Percentiles rank a stretch among this genome's conserved stretches.
Conservation (phyloP, 495 filamentous ascomycete species). For the Podospora didyma region DNA sequence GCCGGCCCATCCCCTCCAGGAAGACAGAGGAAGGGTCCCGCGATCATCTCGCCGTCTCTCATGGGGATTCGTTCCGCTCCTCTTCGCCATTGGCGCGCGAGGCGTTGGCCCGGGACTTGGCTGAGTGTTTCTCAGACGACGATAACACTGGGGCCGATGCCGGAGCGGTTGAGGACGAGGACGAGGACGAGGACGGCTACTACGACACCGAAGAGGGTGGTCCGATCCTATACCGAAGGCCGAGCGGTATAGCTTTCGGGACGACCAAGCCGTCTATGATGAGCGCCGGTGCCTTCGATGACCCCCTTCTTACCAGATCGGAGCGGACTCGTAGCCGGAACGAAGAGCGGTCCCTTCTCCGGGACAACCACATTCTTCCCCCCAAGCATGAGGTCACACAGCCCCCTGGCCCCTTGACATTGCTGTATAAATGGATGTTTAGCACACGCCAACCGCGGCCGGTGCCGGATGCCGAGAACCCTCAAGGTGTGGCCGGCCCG, state of each 20-base stretch:
- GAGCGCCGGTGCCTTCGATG: conserved; percentile 20
- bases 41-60: conserved; percentile 14
- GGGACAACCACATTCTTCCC: conserved; percentile 72
- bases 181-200: conserved; percentile 25
- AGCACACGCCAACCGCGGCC: conserved; percentile 40
- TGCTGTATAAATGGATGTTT: conserved; percentile 40
- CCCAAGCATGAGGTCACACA: conserved; percentile 48
- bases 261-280: conserved; percentile 43
- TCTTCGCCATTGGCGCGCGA: conserved; percentile 61
- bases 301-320: conserved; percentile 49
- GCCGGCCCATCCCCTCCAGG: background rate
- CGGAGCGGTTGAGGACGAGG: background rate
- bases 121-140: conserved; percentile 52
- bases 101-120: conserved; percentile 66
- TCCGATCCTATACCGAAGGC: conserved; percentile 70
- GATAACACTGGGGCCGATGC: conserved; percentile 39
- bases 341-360: conserved; percentile 69
- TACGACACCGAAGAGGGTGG: conserved; percentile 45
- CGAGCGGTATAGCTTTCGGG: conserved; percentile 60
- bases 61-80: conserved; percentile 46
- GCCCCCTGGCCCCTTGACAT: conserved; percentile 15
- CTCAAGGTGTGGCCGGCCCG: conserved; percentile 21
- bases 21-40: background rate
- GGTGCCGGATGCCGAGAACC: conserved; percentile 29
- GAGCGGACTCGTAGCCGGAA: conserved; percentile 62